A percentile compares a stretch with the other conserved stretches of the same genome.
Evolutionary conservation across 805 yeast genomes (phyloP).

Genomic region (Kurtzmaniella fragi): DNA sequence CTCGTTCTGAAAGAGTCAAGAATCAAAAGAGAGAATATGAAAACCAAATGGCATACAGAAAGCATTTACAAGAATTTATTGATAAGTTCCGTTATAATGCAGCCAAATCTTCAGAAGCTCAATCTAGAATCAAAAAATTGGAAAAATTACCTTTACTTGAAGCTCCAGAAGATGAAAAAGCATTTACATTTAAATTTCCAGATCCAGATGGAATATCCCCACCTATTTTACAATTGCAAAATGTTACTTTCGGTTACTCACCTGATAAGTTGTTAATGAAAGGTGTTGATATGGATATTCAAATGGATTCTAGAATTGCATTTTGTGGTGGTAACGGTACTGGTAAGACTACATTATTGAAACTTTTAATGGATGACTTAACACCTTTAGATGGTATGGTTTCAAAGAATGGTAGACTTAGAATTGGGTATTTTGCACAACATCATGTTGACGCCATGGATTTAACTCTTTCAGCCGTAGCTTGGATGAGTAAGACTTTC

Average conservation of each 20-base stretch:
- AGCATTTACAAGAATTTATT: conserved; percentile 89
- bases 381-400: conserved; percentile 76
- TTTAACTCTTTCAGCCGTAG: conserved; percentile 74
- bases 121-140: conserved; percentile 92
- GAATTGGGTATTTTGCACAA: conserved; percentile 97
- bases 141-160: conserved; percentile 91
- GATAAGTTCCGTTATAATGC: conserved; percentile 98
- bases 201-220: conserved; percentile 92
- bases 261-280: conserved; percentile 59
- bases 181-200: conserved; percentile 83
- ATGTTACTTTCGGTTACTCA: conserved; percentile 80
- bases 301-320: conserved; percentile 92
- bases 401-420: conserved; percentile 73
- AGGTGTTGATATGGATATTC: conserved; percentile 84
- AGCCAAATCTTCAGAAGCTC: conserved; percentile 96
- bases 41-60: conserved; percentile 92
- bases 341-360: conserved; percentile 94
- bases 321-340: conserved; percentile 99
- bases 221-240: conserved; percentile 84
- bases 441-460: conserved; percentile 99
- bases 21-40: conserved; percentile 93
- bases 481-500: conserved; percentile 84
- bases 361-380: conserved; percentile 74
- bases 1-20: conserved; percentile 93
- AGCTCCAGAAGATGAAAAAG: conserved; percentile 90